phyloP scores from a whole-genome alignment of 306 rosid species.

The Medicago truncatula region MtrunA17r5.0-ANR NC_053044.1:43147001-43147500 shows the following conservation, averaged over 20 bases:
- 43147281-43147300: neutral
- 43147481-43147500: constrained; percentile 98
- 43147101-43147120: constrained; percentile 52
- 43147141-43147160: constrained; percentile 92
- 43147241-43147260: neutral
- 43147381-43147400: constrained; percentile 38
- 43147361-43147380: neutral
- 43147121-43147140: constrained; percentile 84
- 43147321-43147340: neutral
- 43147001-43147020: constrained; percentile 99
- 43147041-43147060: neutral
- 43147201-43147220: constrained; percentile 98
- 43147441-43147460: constrained; percentile 98
- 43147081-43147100: constrained; percentile 17
- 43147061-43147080: neutral
- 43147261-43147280: neutral
- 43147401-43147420: constrained; percentile 99
- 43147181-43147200: constrained; percentile 98
- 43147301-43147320: too few relatives aligned
- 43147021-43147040: constrained; percentile 81
- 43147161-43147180: constrained; percentile 99
- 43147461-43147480: constrained; percentile 96
- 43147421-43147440: constrained; percentile 98
- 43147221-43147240: constrained; percentile 91
- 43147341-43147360: constrained; percentile 3